A percentile compares a stretch with the other conserved stretches of the same genome.
These are phyloP conservation scores for Elsinoe australis DNA, from an alignment of 2,329 filamentous ascomycete species.

Conservation along the genomic window DNA sequence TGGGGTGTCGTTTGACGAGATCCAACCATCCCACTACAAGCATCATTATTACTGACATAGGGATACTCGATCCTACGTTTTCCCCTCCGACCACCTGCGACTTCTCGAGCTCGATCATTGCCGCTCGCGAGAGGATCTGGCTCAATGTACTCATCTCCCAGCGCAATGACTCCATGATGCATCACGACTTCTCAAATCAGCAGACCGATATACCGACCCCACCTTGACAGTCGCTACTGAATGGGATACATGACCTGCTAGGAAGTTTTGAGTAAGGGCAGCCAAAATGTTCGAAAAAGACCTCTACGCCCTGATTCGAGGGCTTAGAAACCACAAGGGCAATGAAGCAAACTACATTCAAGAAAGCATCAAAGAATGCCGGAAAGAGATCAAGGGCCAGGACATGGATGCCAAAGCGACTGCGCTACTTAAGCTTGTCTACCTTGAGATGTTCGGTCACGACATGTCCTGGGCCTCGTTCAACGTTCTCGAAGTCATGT, in stretches of 20 bases:
- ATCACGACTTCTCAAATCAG: slow-evolving; percentile 15
- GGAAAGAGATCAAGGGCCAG: slow-evolving; percentile 80
- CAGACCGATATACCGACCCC: slow-evolving; percentile 4
- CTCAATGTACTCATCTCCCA: too few species aligned
- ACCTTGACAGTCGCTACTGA: not conserved
- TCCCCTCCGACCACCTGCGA: not conserved
- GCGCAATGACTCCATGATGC: slow-evolving; percentile 16
- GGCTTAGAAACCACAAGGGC: slow-evolving; percentile 89
- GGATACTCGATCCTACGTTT: too few species aligned
- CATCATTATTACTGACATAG: too few species aligned
- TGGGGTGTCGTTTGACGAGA: slow-evolving; percentile 5
- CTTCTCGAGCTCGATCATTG: too few species aligned
- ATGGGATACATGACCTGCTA: not conserved
- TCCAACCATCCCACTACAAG: not conserved
- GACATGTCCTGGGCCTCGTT: slow-evolving; percentile 99
- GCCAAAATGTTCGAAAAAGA: slow-evolving; percentile 90
- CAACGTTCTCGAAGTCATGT: slow-evolving; percentile 98
- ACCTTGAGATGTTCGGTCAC: slow-evolving; percentile 97
- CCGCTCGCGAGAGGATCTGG: too few species aligned
- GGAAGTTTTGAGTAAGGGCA: too few species aligned
- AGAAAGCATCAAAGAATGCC: slow-evolving; percentile 88
- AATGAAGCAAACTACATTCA: slow-evolving; percentile 93
- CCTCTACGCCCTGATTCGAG: slow-evolving; percentile 95
- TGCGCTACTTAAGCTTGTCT: slow-evolving; percentile 88
- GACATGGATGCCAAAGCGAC: slow-evolving; percentile 98